phyloP scores from a whole-genome alignment of 257 asterid genomes.

The Plantago major region DNA sequence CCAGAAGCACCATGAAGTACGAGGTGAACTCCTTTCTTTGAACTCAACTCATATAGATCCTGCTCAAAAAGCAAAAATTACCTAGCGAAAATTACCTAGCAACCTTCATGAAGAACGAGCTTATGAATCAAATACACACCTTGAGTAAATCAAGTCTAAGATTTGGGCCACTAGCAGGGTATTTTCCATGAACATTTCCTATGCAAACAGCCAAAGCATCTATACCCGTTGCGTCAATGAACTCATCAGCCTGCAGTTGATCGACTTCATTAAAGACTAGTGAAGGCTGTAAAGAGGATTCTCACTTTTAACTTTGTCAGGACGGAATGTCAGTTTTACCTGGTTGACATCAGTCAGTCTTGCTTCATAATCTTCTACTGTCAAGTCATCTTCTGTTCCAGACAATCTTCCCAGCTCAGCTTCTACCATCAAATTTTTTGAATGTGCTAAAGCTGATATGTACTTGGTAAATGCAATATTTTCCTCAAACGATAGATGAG shows the following conservation, averaged over 20 bases:
- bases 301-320: neutral
- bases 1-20: conserved; percentile 99
- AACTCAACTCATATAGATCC: conserved; percentile 70
- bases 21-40: conserved; percentile 64
- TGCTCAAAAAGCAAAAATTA: conserved; percentile 24
- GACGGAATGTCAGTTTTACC: conserved; percentile 32
- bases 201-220: conserved; percentile 98
- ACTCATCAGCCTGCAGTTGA: conserved; percentile 70
- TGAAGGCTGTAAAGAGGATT: neutral
- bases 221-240: conserved; percentile 76
- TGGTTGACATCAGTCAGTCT: conserved; percentile 78
- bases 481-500: conserved; percentile 72
- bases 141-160: conserved; percentile 87
- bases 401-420: conserved; percentile 99
- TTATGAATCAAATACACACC: conserved; percentile 39
- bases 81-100: conserved; percentile 1
- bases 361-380: conserved; percentile 88
- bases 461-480: conserved; percentile 71
- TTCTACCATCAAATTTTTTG: conserved; percentile 66
- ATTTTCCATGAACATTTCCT: conserved; percentile 95
- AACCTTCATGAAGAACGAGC: conserved; percentile 7
- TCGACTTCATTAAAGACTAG: conserved; percentile 8
- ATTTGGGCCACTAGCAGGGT: conserved; percentile 82
- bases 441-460: conserved; percentile 57
- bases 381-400: conserved; percentile 93